These are phyloP conservation scores for Sinapis alba DNA, from an alignment of 441 rosid genomes.

Conservation along the genomic window DNA sequence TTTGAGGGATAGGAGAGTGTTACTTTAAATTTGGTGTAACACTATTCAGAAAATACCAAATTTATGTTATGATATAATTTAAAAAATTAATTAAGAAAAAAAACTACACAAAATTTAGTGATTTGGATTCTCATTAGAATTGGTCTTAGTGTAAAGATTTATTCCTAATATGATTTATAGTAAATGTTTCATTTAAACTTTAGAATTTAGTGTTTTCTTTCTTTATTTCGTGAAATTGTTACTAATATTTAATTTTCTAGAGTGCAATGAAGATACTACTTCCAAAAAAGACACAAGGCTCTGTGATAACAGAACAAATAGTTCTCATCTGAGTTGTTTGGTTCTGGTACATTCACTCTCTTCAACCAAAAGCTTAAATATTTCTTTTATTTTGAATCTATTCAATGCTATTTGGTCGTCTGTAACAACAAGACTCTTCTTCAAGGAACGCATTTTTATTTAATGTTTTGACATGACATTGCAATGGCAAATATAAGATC, in stretches of 20 bases:
- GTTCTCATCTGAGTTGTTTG: background rate
- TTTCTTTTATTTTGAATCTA: background rate
- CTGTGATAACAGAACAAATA: slow-evolving; percentile 2
- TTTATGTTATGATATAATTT: background rate
- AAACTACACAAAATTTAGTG: too few species aligned
- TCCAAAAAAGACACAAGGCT: background rate
- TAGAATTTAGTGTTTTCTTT: background rate
- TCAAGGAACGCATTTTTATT: slow-evolving; percentile 36
- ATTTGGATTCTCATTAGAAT: background rate
- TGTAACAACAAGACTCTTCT: slow-evolving; percentile 31
- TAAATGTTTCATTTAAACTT: too few species aligned
- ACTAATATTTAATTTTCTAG: background rate
- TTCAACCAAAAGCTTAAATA: slow-evolving; percentile 7
- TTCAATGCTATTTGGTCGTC: slow-evolving; percentile 36
- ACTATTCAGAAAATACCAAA: background rate
- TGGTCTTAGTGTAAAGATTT: background rate
- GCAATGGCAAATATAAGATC: slow-evolving; percentile 34
- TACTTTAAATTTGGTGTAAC: background rate
- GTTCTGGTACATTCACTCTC: slow-evolving; percentile 3
- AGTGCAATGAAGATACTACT: background rate
- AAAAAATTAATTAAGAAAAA: background rate
- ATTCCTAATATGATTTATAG: background rate
- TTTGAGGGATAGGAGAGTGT: background rate
- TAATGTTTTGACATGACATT: slow-evolving; percentile 39
- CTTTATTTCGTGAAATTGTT: background rate